Percentiles rank a stretch among this genome's conserved stretches.
phyloP scores from a whole-genome alignment of 306 rosid species.

The Quercus aquifolioides region DNA sequence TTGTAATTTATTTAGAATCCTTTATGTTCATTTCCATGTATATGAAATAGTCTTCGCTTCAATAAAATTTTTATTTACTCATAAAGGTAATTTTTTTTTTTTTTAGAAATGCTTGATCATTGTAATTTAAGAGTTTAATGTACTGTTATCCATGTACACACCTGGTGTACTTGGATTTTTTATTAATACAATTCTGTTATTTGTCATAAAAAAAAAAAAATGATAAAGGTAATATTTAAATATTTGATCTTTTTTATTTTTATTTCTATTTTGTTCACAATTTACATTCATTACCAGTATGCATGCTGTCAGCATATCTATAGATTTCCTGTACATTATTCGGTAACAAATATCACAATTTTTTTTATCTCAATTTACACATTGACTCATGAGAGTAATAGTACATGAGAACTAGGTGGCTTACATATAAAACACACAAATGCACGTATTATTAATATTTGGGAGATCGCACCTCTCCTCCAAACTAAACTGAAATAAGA shows the following conservation, averaged over 20 bases:
- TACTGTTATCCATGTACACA: no score
- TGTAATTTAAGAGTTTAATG: no score
- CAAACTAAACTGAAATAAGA: not conserved
- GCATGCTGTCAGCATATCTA: not conserved
- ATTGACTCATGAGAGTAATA: not conserved
- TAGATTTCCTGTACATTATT: not conserved
- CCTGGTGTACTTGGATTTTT: no score
- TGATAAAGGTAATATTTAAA: no score
- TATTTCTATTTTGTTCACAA: not conserved
- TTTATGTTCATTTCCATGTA: no score
- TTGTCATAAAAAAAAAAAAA: no score
- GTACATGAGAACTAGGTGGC: not conserved
- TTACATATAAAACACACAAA: not conserved
- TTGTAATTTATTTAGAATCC: no score
- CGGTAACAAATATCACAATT: not conserved
- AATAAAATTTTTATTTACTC: no score
- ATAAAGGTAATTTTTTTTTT: no score
- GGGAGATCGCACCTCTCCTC: not conserved
- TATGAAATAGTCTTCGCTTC: no score
- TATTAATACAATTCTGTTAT: no score
- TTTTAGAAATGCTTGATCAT: no score
- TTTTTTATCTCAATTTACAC: not conserved
- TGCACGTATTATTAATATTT: not conserved
- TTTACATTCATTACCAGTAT: not conserved
- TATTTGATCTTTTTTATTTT: not conserved